Base-by-base conservation (phyloP, 192 early-diverging fungal species). In the Physocladia obscura region DNA sequence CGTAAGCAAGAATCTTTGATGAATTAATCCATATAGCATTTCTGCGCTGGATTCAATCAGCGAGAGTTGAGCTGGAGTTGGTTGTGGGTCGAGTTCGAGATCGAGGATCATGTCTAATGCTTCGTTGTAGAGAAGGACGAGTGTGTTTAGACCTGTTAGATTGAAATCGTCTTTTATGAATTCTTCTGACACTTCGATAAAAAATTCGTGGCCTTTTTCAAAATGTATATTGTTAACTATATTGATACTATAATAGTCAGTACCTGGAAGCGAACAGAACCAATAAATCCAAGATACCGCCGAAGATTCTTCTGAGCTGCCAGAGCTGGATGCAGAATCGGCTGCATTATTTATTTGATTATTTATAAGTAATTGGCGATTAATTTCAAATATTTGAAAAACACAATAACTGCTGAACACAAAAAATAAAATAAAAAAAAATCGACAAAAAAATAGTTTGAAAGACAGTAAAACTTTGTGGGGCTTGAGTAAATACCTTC, bases 111-210 rank as follows among this genome's bases (percentile, higher is more conserved):
- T 90, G 74, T 98, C 95, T 17, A 98, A 80, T 2, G 95, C 93
- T 76, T 95, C 93, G 73, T 89, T 84, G 78, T 94, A 98, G 63
- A 90, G 88, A 29, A 90, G 90, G 0, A 97, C 90, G 17, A 87
- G 79, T 19, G 87, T 79, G 73, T 81, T 82, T 21, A 98, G 85
- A 40, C 97, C 97, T n/a, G 92, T 95, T 69, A 98, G 79, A 77
- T 98, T 98, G 79, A 98, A 98, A 68, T 96, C 94, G 76, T 98
- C 97, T 70, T 93, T 90, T 62, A 98, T 94, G 55, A 81, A 82
- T 26, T 77, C 77, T 47, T 82, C 81, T 1, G 82, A 78, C 6
- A 84, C 78, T 65, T 84, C 84, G 38, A 79, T 47, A 39, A 87
- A 79, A 64, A 76, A 81, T 48, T 82, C 78, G 69, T 82, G 77